These are phyloP conservation scores for Ophiostoma sp. DNA, from an alignment of 2,329 filamentous ascomycete genomes.

Conservation along the genomic window DNA sequence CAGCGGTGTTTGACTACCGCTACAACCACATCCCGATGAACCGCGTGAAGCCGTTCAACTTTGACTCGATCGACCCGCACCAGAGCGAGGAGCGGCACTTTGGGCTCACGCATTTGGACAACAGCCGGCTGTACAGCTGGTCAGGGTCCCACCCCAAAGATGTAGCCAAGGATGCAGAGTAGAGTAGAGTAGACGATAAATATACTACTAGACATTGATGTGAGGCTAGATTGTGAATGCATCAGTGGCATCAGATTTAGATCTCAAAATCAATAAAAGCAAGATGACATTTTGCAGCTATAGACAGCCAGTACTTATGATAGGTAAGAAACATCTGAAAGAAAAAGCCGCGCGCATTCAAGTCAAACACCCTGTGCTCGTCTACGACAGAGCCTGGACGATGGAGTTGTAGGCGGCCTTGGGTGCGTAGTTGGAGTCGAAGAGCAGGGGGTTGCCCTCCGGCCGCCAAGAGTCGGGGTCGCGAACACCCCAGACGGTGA, in stretches of 20 bases:
- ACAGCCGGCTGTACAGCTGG: conserved; percentile 17
- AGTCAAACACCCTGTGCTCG: neutral
- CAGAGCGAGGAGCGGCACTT: neutral
- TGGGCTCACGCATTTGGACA: conserved; percentile 28
- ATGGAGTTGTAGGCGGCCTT: conserved; percentile 49
- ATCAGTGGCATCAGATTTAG: no score
- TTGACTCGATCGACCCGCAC: conserved; percentile 10
- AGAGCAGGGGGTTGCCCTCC: conserved; percentile 47
- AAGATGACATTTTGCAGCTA: no score
- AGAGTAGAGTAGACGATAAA: no score
- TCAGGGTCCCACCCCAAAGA: no score
- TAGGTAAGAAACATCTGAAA: no score
- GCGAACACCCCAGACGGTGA: conserved; percentile 57
- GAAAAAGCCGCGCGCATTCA: no score
- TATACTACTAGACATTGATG: no score
- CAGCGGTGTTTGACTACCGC: conserved; percentile 63
- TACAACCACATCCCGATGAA: conserved; percentile 61
- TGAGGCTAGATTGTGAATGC: no score
- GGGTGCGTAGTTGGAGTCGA: conserved; percentile 46
- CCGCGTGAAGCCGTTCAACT: conserved; percentile 34
- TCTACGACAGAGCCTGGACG: conserved; percentile 33
- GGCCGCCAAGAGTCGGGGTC: conserved; percentile 50
- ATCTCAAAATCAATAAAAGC: no score
- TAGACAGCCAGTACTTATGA: no score
- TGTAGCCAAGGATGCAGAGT: no score